Conservation (phyloP, 176 grass and related monocot genomes). For the Aegilops speltoides region DNA sequence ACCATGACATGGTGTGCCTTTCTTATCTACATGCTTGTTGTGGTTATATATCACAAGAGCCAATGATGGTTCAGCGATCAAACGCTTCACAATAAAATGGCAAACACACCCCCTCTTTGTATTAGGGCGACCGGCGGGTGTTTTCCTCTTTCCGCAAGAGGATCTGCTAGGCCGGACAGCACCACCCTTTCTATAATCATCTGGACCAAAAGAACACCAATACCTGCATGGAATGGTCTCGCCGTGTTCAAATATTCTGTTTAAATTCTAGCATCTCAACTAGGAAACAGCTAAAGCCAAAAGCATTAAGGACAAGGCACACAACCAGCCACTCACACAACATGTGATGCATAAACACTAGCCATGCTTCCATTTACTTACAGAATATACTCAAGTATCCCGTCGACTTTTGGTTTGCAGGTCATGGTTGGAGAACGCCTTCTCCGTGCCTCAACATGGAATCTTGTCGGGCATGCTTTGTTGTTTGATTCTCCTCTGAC, state of each 20-base stretch:
- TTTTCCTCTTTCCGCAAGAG: conserved; percentile 67
- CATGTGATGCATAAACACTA: not conserved
- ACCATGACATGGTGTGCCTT: conserved; percentile 87
- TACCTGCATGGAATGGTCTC: conserved; percentile 57
- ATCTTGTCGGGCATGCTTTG: conserved; percentile 77
- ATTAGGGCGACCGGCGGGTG: conserved; percentile 89
- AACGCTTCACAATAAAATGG: conserved; percentile 97
- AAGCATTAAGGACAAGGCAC: not conserved
- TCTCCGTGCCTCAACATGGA: conserved; percentile 88
- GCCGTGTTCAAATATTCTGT: conserved; percentile 15
- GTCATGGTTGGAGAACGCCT: conserved; percentile 56
- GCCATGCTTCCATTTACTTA: conserved; percentile 45
- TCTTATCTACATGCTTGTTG: conserved; percentile 94
- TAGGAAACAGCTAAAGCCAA: not conserved
- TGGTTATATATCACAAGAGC: conserved; percentile 98
- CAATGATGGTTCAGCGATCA: conserved; percentile 87
- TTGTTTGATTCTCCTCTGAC: conserved; percentile 89
- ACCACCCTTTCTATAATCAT: conserved; percentile 87
- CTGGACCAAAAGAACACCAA: conserved; percentile 99
- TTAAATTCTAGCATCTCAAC: conserved; percentile 22
- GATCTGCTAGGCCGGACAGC: conserved; percentile 72
- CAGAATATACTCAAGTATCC: conserved; percentile 98
- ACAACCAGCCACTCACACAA: not conserved
- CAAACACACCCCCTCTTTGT: conserved; percentile 98
- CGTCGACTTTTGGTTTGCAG: conserved; percentile 96